Base-by-base conservation (phyloP, 306 rosid species). In the Castanopsis chinensis region DNA sequence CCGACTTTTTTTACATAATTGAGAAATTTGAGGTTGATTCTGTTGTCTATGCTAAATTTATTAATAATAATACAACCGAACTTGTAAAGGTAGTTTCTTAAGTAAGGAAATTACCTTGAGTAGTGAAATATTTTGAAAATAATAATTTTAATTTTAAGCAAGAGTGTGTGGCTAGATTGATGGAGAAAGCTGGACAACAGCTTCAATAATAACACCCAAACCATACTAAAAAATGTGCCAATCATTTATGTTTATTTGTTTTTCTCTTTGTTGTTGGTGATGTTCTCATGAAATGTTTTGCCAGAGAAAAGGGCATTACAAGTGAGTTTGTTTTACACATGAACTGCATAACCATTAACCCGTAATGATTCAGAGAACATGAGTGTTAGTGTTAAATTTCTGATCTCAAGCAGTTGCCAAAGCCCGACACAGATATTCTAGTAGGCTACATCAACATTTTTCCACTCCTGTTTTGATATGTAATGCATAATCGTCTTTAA, bases 161-260 rank as follows among this genome's bases (percentile, higher is more conserved):
- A 32, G 33, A 32, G 5, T 32, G 33, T 35, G 1, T 92, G 79
- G 49, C 76, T 58, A 76, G 78, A 72, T 75, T 94, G 79, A 88
- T 86, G 88, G 88, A 90, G 67, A 90, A 90, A 69, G 76, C 83
- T 54, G 83, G 84, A 80, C 71, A 83, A 65, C 68, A 80, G 78
- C 84, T 70, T 73, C 83, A 82, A 63, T 90, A 82, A 80, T 69
- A 69, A 57, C 68, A 6, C 69, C n/a, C 13, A 67, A 67, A 82
- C 28, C 58, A 32, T 76, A 72, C 63, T 35, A 55, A 72, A 41
- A 74, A 49, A 55, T 4, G 64, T 69, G 63, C 14, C 5, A 52
- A 69, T 28, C 18, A 54, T 28, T 45, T 72, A 60, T 53, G 52
- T 79, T 80, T 53, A 6, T 45, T 73, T 56, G 28, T 81, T 57